Base-by-base conservation (phyloP, 345 rosid species). In the Luvunga scandens region DNA sequence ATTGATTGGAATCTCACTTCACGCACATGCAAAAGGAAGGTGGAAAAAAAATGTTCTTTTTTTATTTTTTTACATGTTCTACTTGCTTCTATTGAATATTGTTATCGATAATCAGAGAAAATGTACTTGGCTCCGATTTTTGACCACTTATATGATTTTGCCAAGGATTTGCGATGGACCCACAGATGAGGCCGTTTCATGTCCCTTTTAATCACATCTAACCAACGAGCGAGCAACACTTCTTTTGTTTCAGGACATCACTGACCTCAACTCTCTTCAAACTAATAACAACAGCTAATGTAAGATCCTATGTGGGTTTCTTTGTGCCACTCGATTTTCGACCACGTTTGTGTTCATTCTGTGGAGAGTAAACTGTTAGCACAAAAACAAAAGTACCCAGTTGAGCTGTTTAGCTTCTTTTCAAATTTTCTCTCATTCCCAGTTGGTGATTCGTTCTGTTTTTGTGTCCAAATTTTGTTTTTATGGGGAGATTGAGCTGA, bases 311-410 rank as follows among this genome's bases (percentile, higher is more conserved):
- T 85, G 91, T 88, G 91, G 93, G 76, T 82, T 82, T 45, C 53
- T 82, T 22, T 48, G 78, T 81, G 85, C 93, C 91, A 90, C 93
- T 79, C 88, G 85, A 78, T 77, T 55, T 69, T 27, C 31, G 31
- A 69, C 78, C 50, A 60, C 33, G 14, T 73, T 59, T 71, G 45
- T 63, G 50, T 39, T 55, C 36, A 67, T 75, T 60, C 18, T 65
- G 30, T 31, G 45, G 33, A 4, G 19, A 75, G 62, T 63, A 21
- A 55, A 31, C 55, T 18, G n/a, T 9, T 19, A 55, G 31, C 59
- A 10, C 33, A 2, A 64, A 21, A 34, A 36, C 45, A 66, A 10
- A 21, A 64, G 16, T 16, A 7, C 67, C 77, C 80, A 45, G 68
- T 79, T 69, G 53, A 34, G 64, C 42, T 39, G 72, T 34, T 27